These are phyloP conservation scores for Conringia planisiliqua DNA, from an alignment of 345 rosid genomes.

Conservation along the genomic window DNA sequence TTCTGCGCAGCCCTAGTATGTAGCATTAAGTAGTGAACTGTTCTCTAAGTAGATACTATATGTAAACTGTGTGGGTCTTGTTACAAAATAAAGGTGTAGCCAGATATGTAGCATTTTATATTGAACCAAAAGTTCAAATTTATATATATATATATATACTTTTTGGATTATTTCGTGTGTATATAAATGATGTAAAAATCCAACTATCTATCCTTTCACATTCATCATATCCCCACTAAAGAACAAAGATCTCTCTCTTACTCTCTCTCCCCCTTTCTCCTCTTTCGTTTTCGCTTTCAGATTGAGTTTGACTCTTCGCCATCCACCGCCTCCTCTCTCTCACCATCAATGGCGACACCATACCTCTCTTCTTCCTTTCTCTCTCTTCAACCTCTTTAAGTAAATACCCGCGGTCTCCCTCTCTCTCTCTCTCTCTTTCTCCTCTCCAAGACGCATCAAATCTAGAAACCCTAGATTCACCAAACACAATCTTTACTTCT, in stretches of 20 bases:
- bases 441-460: conserved; percentile 11
- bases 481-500: not conserved
- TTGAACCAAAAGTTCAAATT: not conserved
- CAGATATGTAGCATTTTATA: not conserved
- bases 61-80: not conserved
- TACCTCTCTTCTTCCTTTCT: conserved; percentile 40
- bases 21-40: not conserved
- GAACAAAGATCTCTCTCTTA: not conserved
- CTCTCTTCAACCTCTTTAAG: conserved; percentile 49
- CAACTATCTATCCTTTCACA: conserved; percentile 42
- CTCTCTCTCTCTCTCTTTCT: not conserved
- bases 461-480: conserved; percentile 39
- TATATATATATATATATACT: not conserved
- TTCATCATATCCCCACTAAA: conserved; percentile 30
- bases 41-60: not conserved
- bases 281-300: conserved; percentile 37
- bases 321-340: conserved; percentile 59
- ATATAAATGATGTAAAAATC: not conserved
- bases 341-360: conserved; percentile 49
- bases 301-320: conserved; percentile 92
- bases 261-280: conserved; percentile 5
- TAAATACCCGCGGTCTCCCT: conserved; percentile 15
- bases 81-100: not conserved
- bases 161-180: not conserved
- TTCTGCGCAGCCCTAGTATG: not conserved